Conservation (phyloP, 176 grass and related monocot species). For the Lolium rigidum region DNA sequence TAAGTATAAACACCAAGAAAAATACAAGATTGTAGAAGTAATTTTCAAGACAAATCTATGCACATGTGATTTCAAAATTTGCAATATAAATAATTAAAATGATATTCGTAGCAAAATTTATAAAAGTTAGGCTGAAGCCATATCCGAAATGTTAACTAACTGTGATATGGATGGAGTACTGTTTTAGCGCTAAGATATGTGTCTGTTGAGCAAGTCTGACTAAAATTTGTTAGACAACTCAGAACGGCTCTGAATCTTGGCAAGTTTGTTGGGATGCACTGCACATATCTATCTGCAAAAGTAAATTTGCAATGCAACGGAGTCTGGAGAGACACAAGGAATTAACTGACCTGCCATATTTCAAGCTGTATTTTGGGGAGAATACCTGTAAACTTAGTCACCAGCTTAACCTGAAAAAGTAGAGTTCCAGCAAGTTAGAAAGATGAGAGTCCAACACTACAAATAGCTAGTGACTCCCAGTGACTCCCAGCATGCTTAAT, state of each 20-base stretch:
- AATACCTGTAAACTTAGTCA: conserved; percentile 69
- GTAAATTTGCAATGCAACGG: conserved; percentile 9
- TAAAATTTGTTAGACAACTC: background rate
- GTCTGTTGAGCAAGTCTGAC: background rate
- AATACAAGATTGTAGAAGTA: too few species aligned
- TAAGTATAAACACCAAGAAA: too few species aligned
- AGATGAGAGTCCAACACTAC: conserved; percentile 14
- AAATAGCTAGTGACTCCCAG: background rate
- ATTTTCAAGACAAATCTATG: too few species aligned
- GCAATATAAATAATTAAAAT: too few species aligned
- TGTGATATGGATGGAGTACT: too few species aligned
- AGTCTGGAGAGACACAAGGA: conserved; percentile 34
- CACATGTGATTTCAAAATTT: too few species aligned
- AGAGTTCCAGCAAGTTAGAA: conserved; percentile 38
- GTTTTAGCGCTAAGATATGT: too few species aligned
- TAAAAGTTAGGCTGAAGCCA: too few species aligned
- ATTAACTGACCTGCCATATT: conserved; percentile 64
- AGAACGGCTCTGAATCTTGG: background rate
- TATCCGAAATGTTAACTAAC: too few species aligned
- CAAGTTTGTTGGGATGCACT: conserved; percentile 15
- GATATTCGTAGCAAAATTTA: too few species aligned
- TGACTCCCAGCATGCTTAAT: conserved; percentile 30
- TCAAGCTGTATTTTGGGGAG: conserved; percentile 85
- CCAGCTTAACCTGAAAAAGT: conserved; percentile 64
- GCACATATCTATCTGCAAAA: background rate